Base-by-base conservation (phyloP, 371 early-diverging fungal genomes). In the Dichotomocladium elegans region DNA sequence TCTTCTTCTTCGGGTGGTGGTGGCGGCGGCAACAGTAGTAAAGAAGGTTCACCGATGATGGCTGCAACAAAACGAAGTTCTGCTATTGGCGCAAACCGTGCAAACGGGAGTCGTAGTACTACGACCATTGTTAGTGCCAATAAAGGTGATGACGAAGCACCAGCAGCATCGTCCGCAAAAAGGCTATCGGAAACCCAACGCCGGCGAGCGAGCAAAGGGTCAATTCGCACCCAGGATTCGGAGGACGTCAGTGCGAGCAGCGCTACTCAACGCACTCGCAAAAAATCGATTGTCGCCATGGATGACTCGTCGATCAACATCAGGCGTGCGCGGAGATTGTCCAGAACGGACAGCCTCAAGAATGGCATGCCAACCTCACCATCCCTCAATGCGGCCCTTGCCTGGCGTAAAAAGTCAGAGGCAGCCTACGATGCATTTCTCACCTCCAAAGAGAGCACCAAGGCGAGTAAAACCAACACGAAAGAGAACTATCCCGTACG, bases 281-380 rank as follows among this genome's bases (percentile, higher is more conserved):
- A 60, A 33, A 64, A 60, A 29, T 64, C 60, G 3, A 53, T 53
- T 24, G 47, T 52, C 12, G 41, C 57, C 22, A 47, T 47, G 44
- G 61, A 56, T 34, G 56, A 61, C 15, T 48, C 60, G 7, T 41
- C 53, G 0, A 15, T 51, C 12, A 17, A 27, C 11, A 24, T 46
- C 8, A 24, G 41, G 4, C 51, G 44, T 21, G 41, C 24, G 5
- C 55, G 75, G 30, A 52, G 72, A 6, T 49, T 60, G 53, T 70
- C 69, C 1, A 30, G 75, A 19, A 71, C 71, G 2, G 75, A 74
- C 29, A 68, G 58, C 30, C 35, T 71, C 9, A 70, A 74, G n/a
- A 72, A 70, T 41, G 67, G 71, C 17, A 17, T 74, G 0, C 71
- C 75, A 2, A 70, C 71, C 1, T 55, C 59, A 4, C 61, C 70